Base-by-base conservation (phyloP, 495 filamentous ascomycete species). In the Letharia lupina region DNA sequence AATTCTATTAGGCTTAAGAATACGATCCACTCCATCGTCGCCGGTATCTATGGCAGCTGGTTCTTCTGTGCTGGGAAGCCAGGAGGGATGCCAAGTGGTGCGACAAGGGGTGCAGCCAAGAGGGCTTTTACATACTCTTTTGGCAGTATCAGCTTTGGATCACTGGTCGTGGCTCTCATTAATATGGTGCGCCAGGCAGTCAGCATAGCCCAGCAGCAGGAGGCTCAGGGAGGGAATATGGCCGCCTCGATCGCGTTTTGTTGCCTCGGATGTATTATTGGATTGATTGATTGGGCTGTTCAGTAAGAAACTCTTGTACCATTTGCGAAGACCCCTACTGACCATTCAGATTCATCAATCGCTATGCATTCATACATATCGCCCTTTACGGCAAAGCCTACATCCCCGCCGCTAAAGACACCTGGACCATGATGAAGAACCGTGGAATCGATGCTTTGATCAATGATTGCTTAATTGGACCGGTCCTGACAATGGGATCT, bases 361-460 rank as follows among this genome's bases (percentile, higher is more conserved):
- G 90, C 70, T 97, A 96, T 69, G 92, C 91, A 0, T 96, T 96
- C 76, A 90, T 86, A 28, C 88, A 96, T 74, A 96, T 98, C 71
- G 91, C 93, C 0, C 79, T 96, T 2, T 96, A 96, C 72, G 93
- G 93, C 35, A 93, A 94, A 71, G 75, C 88, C 1, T 97, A 96
- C 72, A 82, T 96, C 63, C 82, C 85, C 7, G 86, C 91, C 4
- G 92, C 91, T 5, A 96, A 93, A 73, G 90, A 91, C 70, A 96
- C 90, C 1, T 94, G 90, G 89, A 85, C 69, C 7, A 90, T 96
- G 87, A 90, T 96, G 81, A 91, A 89, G 70, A 85, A 95, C 72
- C 90, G 93, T 44, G 93, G 93, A 39, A 86, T 98, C 64, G 91
- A 96, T 70, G 91, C 90, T 11, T 82, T 96, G 9, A 82, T 95